phyloP scores from a whole-genome alignment of 352 stramenopile species.

The Globisporangium barbulae region DNA sequence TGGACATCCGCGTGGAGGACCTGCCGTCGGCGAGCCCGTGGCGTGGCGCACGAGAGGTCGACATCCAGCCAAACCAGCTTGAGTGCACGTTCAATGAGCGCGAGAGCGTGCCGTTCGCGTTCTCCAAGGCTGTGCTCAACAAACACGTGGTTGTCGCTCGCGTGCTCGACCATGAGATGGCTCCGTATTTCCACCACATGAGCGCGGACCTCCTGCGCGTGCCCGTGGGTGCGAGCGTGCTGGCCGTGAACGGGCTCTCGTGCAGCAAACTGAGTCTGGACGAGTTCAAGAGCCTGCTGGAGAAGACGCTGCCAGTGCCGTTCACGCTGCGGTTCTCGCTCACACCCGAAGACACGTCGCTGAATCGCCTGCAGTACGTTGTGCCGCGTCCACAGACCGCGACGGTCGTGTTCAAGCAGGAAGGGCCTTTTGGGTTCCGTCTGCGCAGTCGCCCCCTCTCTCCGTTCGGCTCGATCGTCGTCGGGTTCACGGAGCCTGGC shows the following conservation, averaged over 20 bases:
- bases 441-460: constrained; percentile 68
- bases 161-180: constrained; percentile 36
- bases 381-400: constrained; percentile 48
- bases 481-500: constrained; percentile 53
- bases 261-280: constrained; percentile 71
- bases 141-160: constrained; percentile 62
- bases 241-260: constrained; percentile 75
- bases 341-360: constrained; percentile 50
- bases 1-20: constrained; percentile 78
- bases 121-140: constrained; percentile 69
- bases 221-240: constrained; percentile 51
- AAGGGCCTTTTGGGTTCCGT: constrained; percentile 72
- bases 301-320: constrained; percentile 40
- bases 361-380: constrained; percentile 47
- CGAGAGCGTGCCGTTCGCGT: constrained; percentile 53
- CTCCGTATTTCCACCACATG: constrained; percentile 4
- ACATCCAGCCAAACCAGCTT: constrained; percentile 67
- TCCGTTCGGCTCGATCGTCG: constrained; percentile 66
- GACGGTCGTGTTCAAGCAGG: constrained; percentile 66
- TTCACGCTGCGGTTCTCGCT: constrained; percentile 71
- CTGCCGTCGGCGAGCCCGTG: constrained; percentile 71
- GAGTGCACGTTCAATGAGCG: constrained; percentile 55
- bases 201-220: constrained; percentile 38
- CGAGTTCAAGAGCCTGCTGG: constrained; percentile 53
- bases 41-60: constrained; percentile 71